Evolutionary conservation across 2,329 filamentous ascomycete species (phyloP).

Genomic region (Sclerotinia minor): DNA sequence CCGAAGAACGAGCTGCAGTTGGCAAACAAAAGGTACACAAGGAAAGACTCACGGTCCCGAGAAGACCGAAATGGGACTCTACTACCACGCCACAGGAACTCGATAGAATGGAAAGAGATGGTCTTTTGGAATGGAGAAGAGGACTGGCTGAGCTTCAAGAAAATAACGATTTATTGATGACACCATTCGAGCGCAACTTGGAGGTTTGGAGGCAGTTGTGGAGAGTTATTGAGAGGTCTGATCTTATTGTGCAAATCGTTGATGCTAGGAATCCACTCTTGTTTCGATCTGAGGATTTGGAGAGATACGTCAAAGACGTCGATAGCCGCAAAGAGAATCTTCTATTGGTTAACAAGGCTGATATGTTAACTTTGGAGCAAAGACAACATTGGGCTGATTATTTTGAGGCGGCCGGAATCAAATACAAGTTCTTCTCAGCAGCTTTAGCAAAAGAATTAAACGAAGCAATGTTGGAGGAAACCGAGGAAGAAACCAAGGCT

Average conservation of each 20-base stretch:
- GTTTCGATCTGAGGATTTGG: slow-evolving; percentile 91
- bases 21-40: slow-evolving; percentile 83
- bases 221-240: slow-evolving; percentile 95
- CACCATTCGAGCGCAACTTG: slow-evolving; percentile 93
- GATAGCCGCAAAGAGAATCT: slow-evolving; percentile 86
- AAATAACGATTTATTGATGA: slow-evolving; percentile 92
- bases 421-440: slow-evolving; percentile 96
- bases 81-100: slow-evolving; percentile 81
- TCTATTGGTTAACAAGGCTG: slow-evolving; percentile 94
- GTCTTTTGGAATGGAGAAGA: slow-evolving; percentile 83
- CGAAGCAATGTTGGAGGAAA: slow-evolving; percentile 59
- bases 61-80: slow-evolving; percentile 85
- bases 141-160: slow-evolving; percentile 91
- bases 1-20: slow-evolving; percentile 75
- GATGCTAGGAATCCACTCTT: slow-evolving; percentile 93
- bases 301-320: slow-evolving; percentile 91
- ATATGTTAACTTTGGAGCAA: slow-evolving; percentile 94
- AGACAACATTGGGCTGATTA: slow-evolving; percentile 82
- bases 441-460: slow-evolving; percentile 86
- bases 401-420: slow-evolving; percentile 76
- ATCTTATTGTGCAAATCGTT: slow-evolving; percentile 96
- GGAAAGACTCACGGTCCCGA: slow-evolving; percentile 78
- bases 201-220: slow-evolving; percentile 98
- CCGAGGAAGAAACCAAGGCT: slow-evolving; percentile 28
- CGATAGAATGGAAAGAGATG: slow-evolving; percentile 75